A percentile compares a stretch with the other conserved stretches of the same genome.
phyloP scores from a whole-genome alignment of 2,329 filamentous ascomycete species.

The Massarina eburnea region DNA sequence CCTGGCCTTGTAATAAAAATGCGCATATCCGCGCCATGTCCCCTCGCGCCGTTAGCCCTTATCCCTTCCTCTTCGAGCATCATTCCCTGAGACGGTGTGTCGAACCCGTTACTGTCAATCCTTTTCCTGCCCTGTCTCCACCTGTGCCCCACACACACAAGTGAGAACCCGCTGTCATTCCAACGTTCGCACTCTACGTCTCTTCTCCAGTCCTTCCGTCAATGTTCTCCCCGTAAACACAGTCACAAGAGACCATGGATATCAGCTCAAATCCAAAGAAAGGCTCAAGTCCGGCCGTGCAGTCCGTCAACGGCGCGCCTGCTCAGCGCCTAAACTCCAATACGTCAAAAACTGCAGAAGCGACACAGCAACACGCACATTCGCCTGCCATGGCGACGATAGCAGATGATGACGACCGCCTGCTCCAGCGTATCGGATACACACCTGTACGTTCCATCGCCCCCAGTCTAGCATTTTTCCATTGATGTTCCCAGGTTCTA shows the following conservation, averaged over 20 bases:
- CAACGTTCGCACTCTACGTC: slow-evolving; percentile 13
- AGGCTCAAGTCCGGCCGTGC: slow-evolving; percentile 11
- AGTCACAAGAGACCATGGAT: slow-evolving; percentile 34
- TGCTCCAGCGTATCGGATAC: slow-evolving; percentile 64
- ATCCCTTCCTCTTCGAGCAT: slow-evolving; percentile 31
- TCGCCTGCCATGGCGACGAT: slow-evolving; percentile 51
- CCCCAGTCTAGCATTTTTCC: not conserved
- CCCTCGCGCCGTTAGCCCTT: slow-evolving; percentile 17
- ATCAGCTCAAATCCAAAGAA: slow-evolving; percentile 26
- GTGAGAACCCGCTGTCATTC: slow-evolving; percentile 19
- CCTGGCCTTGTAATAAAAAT: slow-evolving; percentile 24
- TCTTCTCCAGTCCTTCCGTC: slow-evolving; percentile 18
- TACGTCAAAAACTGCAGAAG: slow-evolving; percentile 28
- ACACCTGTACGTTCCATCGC: slow-evolving; percentile 54
- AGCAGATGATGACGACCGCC: slow-evolving; percentile 60
- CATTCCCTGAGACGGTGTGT: slow-evolving; percentile 25
- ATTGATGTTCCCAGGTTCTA: slow-evolving; percentile 53
- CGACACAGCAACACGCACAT: slow-evolving; percentile 14
- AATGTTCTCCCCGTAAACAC: slow-evolving; percentile 26
- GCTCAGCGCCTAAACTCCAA: slow-evolving; percentile 21
- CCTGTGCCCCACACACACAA: slow-evolving; percentile 28
- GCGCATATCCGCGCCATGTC: slow-evolving; percentile 22
- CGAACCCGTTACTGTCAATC: slow-evolving; percentile 30
- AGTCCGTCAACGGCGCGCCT: slow-evolving; percentile 12
- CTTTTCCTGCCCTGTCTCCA: slow-evolving; percentile 24